Base-by-base conservation (phyloP, 2,329 filamentous ascomycete genomes). In the Penicillium capsulatum region DNA sequence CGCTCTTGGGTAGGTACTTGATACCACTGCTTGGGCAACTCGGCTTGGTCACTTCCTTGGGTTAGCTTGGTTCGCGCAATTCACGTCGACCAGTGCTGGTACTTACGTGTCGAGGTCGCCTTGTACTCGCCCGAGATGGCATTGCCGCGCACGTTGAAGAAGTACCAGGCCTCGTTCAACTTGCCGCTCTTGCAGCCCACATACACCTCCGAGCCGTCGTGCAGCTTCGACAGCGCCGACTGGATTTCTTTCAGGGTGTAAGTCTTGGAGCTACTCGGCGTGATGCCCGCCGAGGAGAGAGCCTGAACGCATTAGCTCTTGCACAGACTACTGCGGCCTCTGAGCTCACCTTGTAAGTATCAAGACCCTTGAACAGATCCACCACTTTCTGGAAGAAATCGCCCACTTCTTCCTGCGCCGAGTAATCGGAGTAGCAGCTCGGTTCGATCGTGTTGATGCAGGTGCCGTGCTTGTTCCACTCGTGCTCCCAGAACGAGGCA, bases 401-500 rank as follows among this genome's bases (percentile, higher is more conserved):
- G 7, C 73, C 73, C 1, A 79, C 76, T 60, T 81, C 77, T 47
- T 80, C 66, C 31, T 75, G 75, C 0, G 73, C 55, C 20, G 67
- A 61, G 54, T 76, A 75, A 40, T 74, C 65, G 26, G 68, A 67
- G 66, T 86, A 86, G 71, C 83, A 86, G 14, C 66, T 56, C 0
- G 81, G 75, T 2, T 80, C 66, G 31, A 86, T 74, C 0, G 83
- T 86, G 57, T 77, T 81, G 55, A 86, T 79, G 65, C 83, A 86
- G 9, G 82, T 85, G 20, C 60, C 83, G 60, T 86, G 82, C 61
- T 84, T 85, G 60, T 74, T 72, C 76, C 80, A 86, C 58, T 86
- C 83, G 63, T 84, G 80, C 52, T 77, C 72, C 83, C 83, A 86
- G 53, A 86, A 76, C 17, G 55, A 63, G 51, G 79, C 74, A 50